Evolutionary conservation across 2,329 filamentous ascomycete genomes (phyloP).

Genomic region (Fusarium lateritium): DNA sequence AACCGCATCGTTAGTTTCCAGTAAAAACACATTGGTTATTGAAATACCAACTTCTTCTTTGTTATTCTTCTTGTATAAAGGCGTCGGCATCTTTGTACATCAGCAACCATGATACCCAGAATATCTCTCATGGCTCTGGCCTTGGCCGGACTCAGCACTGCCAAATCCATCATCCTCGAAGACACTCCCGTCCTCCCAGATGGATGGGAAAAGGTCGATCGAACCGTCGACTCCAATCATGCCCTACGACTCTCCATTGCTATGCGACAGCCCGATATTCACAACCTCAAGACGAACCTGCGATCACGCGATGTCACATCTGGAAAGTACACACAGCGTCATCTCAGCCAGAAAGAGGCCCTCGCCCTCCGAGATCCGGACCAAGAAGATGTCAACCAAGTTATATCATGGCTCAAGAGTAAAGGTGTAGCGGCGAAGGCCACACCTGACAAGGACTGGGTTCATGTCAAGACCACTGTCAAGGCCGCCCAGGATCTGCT

Average conservation of each 20-base stretch:
- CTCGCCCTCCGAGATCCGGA: conserved; percentile 55
- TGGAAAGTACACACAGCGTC: conserved; percentile 32
- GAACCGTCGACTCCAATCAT: conserved; percentile 43
- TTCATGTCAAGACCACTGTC: conserved; percentile 61
- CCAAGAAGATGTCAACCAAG: conserved; percentile 52
- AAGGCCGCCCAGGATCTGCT: conserved; percentile 58
- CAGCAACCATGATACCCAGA: conserved; percentile 35
- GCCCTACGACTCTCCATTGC: conserved; percentile 53
- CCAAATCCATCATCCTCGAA: conserved; percentile 47
- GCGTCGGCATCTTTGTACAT: neutral
- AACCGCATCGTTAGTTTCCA: neutral
- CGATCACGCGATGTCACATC: conserved; percentile 28
- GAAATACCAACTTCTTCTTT: neutral
- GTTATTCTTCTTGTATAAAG: neutral
- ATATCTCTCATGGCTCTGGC: conserved; percentile 35
- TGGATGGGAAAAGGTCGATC: conserved; percentile 51
- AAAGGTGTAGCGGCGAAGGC: conserved; percentile 54
- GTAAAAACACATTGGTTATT: neutral
- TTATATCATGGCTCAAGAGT: conserved; percentile 60
- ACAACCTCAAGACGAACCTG: conserved; percentile 47
- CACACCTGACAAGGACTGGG: conserved; percentile 56
- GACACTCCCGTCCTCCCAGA: conserved; percentile 47
- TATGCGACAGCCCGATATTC: conserved; percentile 52
- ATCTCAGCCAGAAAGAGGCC: conserved; percentile 57
- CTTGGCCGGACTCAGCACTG: conserved; percentile 45